phyloP scores from a whole-genome alignment of 345 rosid species.

The Populus alba region DNA sequence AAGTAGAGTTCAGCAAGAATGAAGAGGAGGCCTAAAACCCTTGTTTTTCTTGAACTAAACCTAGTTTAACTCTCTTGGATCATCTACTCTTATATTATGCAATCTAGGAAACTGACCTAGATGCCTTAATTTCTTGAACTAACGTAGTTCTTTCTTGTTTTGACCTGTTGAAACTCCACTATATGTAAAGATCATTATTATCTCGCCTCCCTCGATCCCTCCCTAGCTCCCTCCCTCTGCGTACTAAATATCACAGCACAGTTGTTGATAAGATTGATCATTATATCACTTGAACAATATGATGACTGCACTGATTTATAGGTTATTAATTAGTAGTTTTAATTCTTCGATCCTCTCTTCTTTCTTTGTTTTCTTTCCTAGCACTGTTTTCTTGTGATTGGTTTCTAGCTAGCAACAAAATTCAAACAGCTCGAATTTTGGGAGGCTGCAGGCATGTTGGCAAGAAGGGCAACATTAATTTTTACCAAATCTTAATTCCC shows the following conservation, averaged over 20 bases:
- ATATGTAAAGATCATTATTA: background rate
- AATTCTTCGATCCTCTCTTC: background rate
- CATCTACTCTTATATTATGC: background rate
- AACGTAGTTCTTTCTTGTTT: background rate
- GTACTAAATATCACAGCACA: background rate
- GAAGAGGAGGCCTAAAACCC: background rate
- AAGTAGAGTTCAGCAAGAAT: background rate
- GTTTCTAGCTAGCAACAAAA: constrained; percentile 13
- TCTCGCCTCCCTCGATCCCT: background rate
- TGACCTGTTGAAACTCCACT: constrained; percentile 13
- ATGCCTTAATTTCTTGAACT: background rate
- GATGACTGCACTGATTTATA: background rate
- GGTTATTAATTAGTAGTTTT: background rate
- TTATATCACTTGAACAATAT: background rate
- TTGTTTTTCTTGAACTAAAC: background rate
- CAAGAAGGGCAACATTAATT: constrained; percentile 14
- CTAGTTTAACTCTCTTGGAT: background rate
- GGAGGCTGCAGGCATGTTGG: constrained; percentile 27
- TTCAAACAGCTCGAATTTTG: background rate
- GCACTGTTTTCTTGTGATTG: background rate
- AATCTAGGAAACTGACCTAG: background rate
- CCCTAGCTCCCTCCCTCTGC: background rate
- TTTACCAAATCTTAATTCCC: background rate
- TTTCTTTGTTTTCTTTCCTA: background rate
- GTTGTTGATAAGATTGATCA: background rate